Conservation (phyloP, 805 yeast genomes). For the Yarrowia yakushimensis region DNA sequence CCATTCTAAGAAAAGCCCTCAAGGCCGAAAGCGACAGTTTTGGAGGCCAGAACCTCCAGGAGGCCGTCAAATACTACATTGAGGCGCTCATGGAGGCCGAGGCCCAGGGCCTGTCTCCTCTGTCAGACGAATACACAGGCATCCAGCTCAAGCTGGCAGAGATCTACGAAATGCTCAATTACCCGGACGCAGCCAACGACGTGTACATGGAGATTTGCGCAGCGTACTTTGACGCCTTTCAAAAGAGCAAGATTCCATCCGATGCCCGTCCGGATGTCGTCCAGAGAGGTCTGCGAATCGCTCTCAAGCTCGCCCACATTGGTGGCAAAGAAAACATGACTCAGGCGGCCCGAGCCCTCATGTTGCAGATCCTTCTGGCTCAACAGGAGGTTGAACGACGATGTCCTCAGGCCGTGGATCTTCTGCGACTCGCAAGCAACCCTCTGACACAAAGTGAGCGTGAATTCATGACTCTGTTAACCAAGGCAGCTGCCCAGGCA, state of each 20-base stretch:
- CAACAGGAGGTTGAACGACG: conserved; percentile 54
- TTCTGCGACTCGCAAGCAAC: not conserved
- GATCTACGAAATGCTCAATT: conserved; percentile 69
- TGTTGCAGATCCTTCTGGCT: conserved; percentile 61
- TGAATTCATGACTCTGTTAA: not conserved
- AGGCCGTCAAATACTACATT: conserved; percentile 69
- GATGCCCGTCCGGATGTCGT: conserved; percentile 53
- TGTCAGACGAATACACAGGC: conserved; percentile 83
- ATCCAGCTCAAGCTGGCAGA: conserved; percentile 83
- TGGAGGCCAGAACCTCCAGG: conserved; percentile 51
- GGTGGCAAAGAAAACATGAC: conserved; percentile 46
- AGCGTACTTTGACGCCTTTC: conserved; percentile 49
- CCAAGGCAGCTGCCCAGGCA: conserved; percentile 25
- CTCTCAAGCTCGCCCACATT: conserved; percentile 62
- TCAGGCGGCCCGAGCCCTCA: conserved; percentile 41
- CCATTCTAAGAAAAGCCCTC: conserved; percentile 64
- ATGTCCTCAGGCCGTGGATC: conserved; percentile 32
- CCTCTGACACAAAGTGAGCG: not conserved
- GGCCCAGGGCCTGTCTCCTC: conserved; percentile 50
- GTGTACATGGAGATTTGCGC: conserved; percentile 66
- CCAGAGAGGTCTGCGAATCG: conserved; percentile 66
- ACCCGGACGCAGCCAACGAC: conserved; percentile 59
- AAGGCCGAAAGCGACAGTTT: conserved; percentile 79
- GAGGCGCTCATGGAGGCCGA: conserved; percentile 68
- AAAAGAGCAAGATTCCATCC: conserved; percentile 43